These are phyloP conservation scores for Scedosporium boydii DNA, from an alignment of 2,329 filamentous ascomycete species.

Conservation along the genomic window DNA sequence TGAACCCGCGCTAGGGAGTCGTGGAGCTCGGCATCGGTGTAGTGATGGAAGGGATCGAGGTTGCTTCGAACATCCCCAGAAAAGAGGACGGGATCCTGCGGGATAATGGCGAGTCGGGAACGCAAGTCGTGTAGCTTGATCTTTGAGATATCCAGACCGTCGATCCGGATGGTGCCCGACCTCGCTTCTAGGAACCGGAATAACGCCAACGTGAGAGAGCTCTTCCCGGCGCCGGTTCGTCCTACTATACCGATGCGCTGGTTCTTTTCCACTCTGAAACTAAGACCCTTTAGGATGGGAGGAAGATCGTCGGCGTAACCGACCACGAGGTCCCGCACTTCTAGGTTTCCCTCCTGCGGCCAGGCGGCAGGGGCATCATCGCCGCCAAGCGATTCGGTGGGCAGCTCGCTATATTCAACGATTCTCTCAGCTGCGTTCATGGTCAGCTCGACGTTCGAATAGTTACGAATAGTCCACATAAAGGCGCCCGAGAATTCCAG, in stretches of 20 bases:
- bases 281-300: constrained; percentile 61
- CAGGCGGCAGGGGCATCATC: constrained; percentile 57
- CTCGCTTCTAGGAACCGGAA: constrained; percentile 52
- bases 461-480: constrained; percentile 57
- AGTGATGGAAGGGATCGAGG: constrained; percentile 59
- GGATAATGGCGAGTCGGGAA: constrained; percentile 51
- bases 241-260: constrained; percentile 52
- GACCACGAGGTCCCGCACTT: constrained; percentile 66
- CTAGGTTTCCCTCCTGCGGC: constrained; percentile 64
- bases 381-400: constrained; percentile 58
- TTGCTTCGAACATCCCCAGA: constrained; percentile 48
- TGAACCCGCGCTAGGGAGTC: constrained; percentile 52
- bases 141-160: constrained; percentile 49
- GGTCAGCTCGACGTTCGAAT: constrained; percentile 62
- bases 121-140: constrained; percentile 50
- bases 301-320: constrained; percentile 62
- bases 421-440: constrained; percentile 74
- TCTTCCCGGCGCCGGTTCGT: constrained; percentile 55
- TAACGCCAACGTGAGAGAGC: constrained; percentile 50
- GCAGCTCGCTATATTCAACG: constrained; percentile 61
- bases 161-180: constrained; percentile 42
- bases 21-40: constrained; percentile 55
- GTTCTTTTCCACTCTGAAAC: constrained; percentile 49
- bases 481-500: constrained; percentile 59
- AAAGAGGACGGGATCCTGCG: constrained; percentile 55